Base-by-base conservation (phyloP, 2,329 filamentous ascomycete genomes). In the Exophiala sideris region DNA sequence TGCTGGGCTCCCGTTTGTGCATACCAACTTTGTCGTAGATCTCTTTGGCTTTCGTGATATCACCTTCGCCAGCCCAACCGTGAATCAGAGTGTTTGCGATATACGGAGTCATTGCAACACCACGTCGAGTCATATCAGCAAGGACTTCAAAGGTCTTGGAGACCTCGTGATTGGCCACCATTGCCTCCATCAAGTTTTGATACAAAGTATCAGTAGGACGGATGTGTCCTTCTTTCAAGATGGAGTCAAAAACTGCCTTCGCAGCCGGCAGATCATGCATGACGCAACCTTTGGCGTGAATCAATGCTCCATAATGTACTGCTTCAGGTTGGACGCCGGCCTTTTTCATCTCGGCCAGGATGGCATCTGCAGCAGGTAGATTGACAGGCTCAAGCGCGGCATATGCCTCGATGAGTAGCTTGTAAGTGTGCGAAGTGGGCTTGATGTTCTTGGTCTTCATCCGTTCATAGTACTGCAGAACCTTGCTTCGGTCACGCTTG, bases 1-100 rank as follows among this genome's bases (percentile, higher is more conserved):
- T 99, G 77, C 91, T 96, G 3, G 94, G 94, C 76, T 99, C 94
- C 53, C 94, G 86, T 74, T 86, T 91, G 50, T 85, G 81, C 24
- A 83, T 80, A 7, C 85, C 82, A 3, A 99, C 85, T n/a, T 81
- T 79, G 55, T 88, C 81, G 68, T 95, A 99, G 58, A 96, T 85
- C 20, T 80, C 75, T 67, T 86, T 84, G 14, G 91, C 89, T 71
- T 90, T 91, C 56, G 76, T 73, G 41, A 97, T 88, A 60, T 95
- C 82, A 72, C 87, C 87, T 69, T 88, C 88, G 11, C 86, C 81
- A 18, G 92, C 89, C 92, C 94, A 99, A 60, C 94, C 94, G 68
- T 97, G 91, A 66, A 99, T 97, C 42, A 99, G 80, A 5, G 92
- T 96, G 76, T 99, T 99, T 67, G 94, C 94, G 68, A 99, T 97